Percentiles rank a stretch among this genome's conserved stretches.
Conservation (phyloP, 495 filamentous ascomycete genomes). For the Daldinia grandis region DNA sequence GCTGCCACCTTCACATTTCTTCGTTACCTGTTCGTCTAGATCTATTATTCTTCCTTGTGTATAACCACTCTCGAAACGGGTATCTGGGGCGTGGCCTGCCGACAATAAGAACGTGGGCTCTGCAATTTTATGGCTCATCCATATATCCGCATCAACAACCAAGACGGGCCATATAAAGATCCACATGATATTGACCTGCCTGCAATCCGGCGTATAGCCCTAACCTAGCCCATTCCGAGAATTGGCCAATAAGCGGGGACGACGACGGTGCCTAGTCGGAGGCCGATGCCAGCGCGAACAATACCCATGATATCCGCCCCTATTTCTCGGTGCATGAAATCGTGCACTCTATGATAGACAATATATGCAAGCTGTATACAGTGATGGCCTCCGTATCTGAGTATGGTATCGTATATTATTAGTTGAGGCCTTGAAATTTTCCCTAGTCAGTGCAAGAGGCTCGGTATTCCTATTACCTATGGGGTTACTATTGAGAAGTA, state of each 20-base stretch:
- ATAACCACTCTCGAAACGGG: neutral
- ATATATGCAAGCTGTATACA: neutral
- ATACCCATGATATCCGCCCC: neutral
- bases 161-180: neutral
- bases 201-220: neutral
- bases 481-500: slow-evolving; percentile 50
- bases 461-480: slow-evolving; percentile 55
- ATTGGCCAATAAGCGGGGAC: neutral
- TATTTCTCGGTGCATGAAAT: neutral
- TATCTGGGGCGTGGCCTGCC: neutral
- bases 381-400: neutral
- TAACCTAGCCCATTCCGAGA: neutral
- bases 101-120: no score
- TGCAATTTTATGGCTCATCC: neutral
- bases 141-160: neutral
- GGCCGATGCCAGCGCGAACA: neutral
- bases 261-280: neutral
- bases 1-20: neutral
- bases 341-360: neutral
- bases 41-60: neutral
- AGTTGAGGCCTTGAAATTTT: slow-evolving; percentile 32
- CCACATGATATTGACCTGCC: neutral
- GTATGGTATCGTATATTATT: neutral
- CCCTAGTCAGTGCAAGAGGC: slow-evolving; percentile 49
- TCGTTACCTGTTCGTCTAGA: neutral